Percentiles rank a stretch among this genome's conserved stretches.
Evolutionary conservation across 495 filamentous ascomycete genomes (phyloP).

Genomic region (Amorphotheca resinae): DNA sequence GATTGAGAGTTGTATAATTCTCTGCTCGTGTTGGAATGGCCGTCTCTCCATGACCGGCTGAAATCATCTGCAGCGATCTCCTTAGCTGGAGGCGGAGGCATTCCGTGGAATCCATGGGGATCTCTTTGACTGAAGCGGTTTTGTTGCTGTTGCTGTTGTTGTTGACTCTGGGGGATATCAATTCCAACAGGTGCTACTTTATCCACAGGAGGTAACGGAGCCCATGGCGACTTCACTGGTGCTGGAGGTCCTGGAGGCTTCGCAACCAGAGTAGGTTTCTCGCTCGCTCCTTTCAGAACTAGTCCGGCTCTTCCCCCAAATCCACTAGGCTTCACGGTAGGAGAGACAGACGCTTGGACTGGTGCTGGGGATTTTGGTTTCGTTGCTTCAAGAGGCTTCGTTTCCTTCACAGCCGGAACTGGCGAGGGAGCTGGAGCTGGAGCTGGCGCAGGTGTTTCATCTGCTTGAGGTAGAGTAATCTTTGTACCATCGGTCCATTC

Average conservation of each 20-base stretch:
- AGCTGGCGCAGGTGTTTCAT: conserved; percentile 31
- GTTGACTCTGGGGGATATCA: conserved; percentile 23
- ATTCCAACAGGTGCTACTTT: conserved; percentile 57
- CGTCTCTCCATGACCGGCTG: conserved; percentile 72
- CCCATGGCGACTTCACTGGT: conserved; percentile 85
- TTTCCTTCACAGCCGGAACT: conserved; percentile 20
- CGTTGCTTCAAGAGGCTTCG: conserved; percentile 25
- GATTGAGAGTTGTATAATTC: conserved; percentile 92
- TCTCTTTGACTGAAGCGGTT: conserved; percentile 22
- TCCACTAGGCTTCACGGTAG: conserved; percentile 28
- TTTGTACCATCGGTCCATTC: conserved; percentile 98
- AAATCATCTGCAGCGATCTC: conserved; percentile 95
- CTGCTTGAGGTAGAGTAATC: conserved; percentile 58
- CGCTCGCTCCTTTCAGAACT: conserved; percentile 52
- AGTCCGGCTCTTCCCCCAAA: conserved; percentile 35
- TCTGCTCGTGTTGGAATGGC: conserved; percentile 40
- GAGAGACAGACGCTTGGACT: conserved; percentile 25
- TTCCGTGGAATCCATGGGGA: conserved; percentile 28
- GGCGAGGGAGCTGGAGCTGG: conserved; percentile 29
- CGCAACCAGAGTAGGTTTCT: conserved; percentile 66
- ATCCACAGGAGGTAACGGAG: conserved; percentile 69
- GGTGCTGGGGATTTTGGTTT: conserved; percentile 27
- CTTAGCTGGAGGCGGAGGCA: conserved; percentile 39
- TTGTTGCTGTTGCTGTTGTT: conserved; percentile 10
- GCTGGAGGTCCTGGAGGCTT: conserved; percentile 61